Percentiles rank a stretch among this genome's conserved stretches.
Evolutionary conservation across 176 grass and related monocot species (phyloP).

Genomic region (Musa beccarii): DNA sequence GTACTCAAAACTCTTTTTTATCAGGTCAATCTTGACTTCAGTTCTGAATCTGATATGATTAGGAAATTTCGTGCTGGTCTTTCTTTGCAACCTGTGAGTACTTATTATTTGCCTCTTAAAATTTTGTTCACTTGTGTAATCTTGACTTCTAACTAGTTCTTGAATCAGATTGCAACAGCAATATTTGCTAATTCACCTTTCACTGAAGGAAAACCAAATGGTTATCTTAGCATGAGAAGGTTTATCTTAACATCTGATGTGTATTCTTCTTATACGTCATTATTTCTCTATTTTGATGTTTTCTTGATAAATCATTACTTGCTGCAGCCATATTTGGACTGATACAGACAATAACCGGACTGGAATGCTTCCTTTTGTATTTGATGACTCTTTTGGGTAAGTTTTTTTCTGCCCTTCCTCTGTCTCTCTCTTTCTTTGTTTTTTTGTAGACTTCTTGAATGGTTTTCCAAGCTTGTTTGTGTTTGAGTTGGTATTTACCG

Average conservation of each 20-base stretch:
- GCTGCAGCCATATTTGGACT: slow-evolving; percentile 84
- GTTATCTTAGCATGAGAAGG: slow-evolving; percentile 97
- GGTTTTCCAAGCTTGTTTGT: no score
- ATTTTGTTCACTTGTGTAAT: neutral
- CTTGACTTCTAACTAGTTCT: slow-evolving; percentile 14
- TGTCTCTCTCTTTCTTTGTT: no score
- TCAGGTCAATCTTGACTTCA: slow-evolving; percentile 99
- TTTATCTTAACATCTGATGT: slow-evolving; percentile 18
- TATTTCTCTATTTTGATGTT: slow-evolving; percentile 14
- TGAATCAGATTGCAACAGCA: slow-evolving; percentile 81
- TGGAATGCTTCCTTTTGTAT: slow-evolving; percentile 98
- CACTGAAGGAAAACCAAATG: slow-evolving; percentile 99
- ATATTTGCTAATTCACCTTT: slow-evolving; percentile 99
- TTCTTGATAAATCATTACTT: no score
- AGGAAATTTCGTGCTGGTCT: slow-evolving; percentile 82
- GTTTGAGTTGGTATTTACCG: no score
- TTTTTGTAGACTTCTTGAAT: no score
- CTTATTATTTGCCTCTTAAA: neutral
- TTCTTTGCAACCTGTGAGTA: slow-evolving; percentile 86
- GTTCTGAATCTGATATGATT: slow-evolving; percentile 94
- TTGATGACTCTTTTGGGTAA: slow-evolving; percentile 73
- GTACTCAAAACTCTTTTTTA: neutral
- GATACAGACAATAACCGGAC: slow-evolving; percentile 94
- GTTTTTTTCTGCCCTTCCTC: no score
- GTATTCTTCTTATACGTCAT: slow-evolving; percentile 7